Base-by-base conservation (phyloP, 306 rosid genomes). In the Amphicarpaea edgeworthii region DNA sequence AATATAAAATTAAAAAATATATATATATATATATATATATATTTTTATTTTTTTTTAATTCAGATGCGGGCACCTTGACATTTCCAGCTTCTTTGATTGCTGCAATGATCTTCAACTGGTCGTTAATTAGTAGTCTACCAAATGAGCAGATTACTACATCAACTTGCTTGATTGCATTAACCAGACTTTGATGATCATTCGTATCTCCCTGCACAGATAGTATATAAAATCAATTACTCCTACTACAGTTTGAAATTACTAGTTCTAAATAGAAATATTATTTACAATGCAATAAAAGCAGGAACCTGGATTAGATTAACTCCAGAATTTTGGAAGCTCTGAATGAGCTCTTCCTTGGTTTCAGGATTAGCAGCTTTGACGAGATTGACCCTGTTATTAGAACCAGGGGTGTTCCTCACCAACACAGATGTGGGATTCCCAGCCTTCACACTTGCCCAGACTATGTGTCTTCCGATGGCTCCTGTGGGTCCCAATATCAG, bases 81-180 rank as follows among this genome's bases (percentile, higher is more conserved):
- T 78, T 86, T 75, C 87, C 86, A 14, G 84, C 86, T 66, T 86
- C 87, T 81, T 86, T 86, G 0, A 86, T 62, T 7, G 90, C 87
- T 40, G 46, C 77, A 5, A 86, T 72, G 54, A 86, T 17, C 19
- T 86, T 86, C 1, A 67, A 68, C 15, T 86, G 84, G 15, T 86
- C 77, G 5, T 34, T 53, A 10, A 83, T 17, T 1, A 55, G 42
- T 1, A 40, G 12, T 61, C 60, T 73, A 50, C 86, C 86, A 11
- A 54, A 24, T 15, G 80, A 21, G 17, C 75, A 83, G n/a, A 86
- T 80, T 26, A 86, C 89, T 8, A 61, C 40, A 74, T 86, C 89
- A 41, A 86, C 84, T 71, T 80, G 85, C 75, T 83, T 83, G 43
- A 83, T 50, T 37, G 87, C 84, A 23, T 70, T 70, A 19, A 81